Evolutionary conservation across 2,329 filamentous ascomycete genomes (phyloP), one percentile per base, ranked within the genome.

Genomic region (Talaromyces sp.): DNA sequence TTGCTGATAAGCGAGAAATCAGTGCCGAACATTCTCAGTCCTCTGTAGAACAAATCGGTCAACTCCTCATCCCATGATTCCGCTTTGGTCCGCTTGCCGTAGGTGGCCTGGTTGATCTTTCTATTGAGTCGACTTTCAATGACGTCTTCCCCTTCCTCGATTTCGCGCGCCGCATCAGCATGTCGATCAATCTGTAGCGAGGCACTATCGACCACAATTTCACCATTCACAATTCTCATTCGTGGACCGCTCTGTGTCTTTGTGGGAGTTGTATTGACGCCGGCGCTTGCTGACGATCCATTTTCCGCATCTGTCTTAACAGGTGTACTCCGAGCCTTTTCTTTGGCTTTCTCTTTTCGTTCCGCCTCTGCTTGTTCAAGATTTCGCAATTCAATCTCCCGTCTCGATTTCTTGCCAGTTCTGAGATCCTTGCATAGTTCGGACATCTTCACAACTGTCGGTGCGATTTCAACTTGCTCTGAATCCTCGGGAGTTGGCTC

Each of bases 1-100:
- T 82, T 81, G 64, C 78, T 81, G 63, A 87, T 84, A 70, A 86
- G 82, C 70, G 80, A 78, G 63, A 87, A 87, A 66, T 87, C 84
- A 0, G 83, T 87, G 36, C 84, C 84, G 64, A 85, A 87, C 75
- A 83, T 83, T 19, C 78, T 75, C 13, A 87, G 73, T 1, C 82
- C 84, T 46, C 84, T 77, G 67, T 86, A 87, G 67, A 87, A 87
- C 10, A 80, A 66, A 41, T 85, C 81, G 0, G 84, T 87, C 62
- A 79, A 72, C 13, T 84, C 79, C 53, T 80, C 77, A 52, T 78
- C 79, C 84, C 84, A 87, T 0, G 75, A 73, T 60, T 81, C 78
- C 8, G 73, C 75, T 62, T 82, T 82, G 67, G 80, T 73, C 65
- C 79, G 70, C 71, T 71, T 79, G 60, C 70, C 80, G 67, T 73